Percentiles rank a stretch among this genome's conserved stretches.
phyloP scores from a whole-genome alignment of 257 asterid species.

The Eucommia ulmoides region DNA sequence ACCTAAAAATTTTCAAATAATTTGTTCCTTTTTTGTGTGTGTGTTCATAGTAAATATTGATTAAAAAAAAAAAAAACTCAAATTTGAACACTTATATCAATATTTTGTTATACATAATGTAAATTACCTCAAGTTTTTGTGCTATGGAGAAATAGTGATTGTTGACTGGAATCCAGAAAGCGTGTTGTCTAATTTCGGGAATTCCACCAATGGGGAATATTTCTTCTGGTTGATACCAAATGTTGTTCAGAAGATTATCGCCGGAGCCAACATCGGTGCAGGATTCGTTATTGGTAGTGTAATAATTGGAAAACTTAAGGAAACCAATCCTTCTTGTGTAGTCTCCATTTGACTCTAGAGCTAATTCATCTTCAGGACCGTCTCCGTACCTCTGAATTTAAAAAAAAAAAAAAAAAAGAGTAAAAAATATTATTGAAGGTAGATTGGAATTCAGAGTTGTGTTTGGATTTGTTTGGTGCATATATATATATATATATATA shows the following conservation, averaged over 20 bases:
- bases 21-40: too few species aligned
- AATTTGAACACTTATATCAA: too few species aligned
- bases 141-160: conserved; percentile 9
- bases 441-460: too few species aligned
- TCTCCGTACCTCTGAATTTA: conserved; percentile 38
- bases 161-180: conserved; percentile 19
- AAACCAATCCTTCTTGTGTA: conserved; percentile 24
- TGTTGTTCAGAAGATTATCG: conserved; percentile 10
- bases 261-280: neutral
- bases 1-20: too few species aligned
- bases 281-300: neutral
- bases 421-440: too few species aligned
- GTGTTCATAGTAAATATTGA: too few species aligned
- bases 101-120: too few species aligned
- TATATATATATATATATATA: too few species aligned
- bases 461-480: too few species aligned
- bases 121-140: conserved; percentile 11
- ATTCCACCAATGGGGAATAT: conserved; percentile 17
- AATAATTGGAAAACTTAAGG: conserved; percentile 8
- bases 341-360: conserved; percentile 46
- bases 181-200: conserved; percentile 18
- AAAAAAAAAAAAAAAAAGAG: neutral
- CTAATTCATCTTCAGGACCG: conserved; percentile 29
- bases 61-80: too few species aligned
- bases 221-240: conserved; percentile 25